Conservation (phyloP, 768 basidiomycete genomes). For the Lactarius indigo region DNA sequence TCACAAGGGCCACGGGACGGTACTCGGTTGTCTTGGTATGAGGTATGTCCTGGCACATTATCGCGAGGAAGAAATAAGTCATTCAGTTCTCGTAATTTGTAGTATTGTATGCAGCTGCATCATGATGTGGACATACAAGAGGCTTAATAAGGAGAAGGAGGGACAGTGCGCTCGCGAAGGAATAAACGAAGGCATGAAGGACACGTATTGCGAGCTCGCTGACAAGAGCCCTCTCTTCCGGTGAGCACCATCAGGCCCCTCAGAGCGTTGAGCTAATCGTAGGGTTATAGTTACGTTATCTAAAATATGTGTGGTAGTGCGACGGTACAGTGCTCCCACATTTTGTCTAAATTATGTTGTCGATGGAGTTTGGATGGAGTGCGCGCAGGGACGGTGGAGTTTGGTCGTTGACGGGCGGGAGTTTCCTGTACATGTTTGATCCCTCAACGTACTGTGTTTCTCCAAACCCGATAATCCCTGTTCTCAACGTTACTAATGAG, state of each 20-base stretch:
- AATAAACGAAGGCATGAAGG: slow-evolving; percentile 39
- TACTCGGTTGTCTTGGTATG: slow-evolving; percentile 33
- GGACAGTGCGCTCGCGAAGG: slow-evolving; percentile 41
- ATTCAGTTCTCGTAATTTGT: background rate
- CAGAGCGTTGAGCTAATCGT: background rate
- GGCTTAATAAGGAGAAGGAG: slow-evolving; percentile 49
- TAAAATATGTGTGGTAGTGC: background rate
- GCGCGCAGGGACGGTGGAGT: background rate
- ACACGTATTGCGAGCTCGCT: slow-evolving; percentile 47
- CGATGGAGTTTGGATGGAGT: background rate
- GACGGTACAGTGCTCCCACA: background rate
- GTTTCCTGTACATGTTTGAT: background rate
- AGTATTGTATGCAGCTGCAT: slow-evolving; percentile 43
- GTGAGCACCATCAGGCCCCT: slow-evolving; percentile 27
- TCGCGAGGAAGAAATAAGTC: background rate
- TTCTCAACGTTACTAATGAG: background rate
- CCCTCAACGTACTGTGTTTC: too few species aligned
- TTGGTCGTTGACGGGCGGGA: background rate
- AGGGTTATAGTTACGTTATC: slow-evolving; percentile 17
- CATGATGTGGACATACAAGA: slow-evolving; percentile 47
- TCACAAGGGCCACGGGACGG: slow-evolving; percentile 39
- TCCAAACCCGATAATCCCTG: too few species aligned
- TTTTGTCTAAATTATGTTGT: too few species aligned
- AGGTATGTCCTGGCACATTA: slow-evolving; percentile 14
- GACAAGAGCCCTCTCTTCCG: slow-evolving; percentile 56